Percentiles rank a stretch among this genome's conserved stretches.
Conservation (phyloP, 2,329 filamentous ascomycete genomes). For the Graphilbum ipis-grandicollis region DNA sequence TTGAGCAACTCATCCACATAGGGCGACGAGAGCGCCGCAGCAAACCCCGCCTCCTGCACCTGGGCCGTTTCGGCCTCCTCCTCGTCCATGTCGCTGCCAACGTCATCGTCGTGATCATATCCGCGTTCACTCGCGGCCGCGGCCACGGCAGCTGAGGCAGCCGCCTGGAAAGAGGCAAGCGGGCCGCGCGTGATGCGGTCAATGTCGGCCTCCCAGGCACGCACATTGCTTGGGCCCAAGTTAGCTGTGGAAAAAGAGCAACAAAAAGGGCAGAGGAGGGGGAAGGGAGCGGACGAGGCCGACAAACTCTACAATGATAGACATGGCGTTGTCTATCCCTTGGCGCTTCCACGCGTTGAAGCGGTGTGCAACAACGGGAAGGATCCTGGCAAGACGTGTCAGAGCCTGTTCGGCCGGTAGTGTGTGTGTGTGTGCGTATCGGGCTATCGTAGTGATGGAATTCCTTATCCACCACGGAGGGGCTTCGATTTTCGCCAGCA, state of each 20-base stretch:
- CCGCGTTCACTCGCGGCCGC: background rate
- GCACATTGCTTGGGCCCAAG: constrained; percentile 9
- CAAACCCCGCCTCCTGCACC: constrained; percentile 13
- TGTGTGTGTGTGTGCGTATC: too few relatives aligned
- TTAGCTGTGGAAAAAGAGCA: background rate
- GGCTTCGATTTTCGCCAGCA: too few relatives aligned
- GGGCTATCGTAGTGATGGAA: too few relatives aligned
- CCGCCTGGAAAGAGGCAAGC: constrained; percentile 16
- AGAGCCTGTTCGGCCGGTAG: too few relatives aligned
- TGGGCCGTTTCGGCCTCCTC: background rate
- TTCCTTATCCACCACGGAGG: too few relatives aligned
- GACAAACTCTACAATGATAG: constrained; percentile 30
- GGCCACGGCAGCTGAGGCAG: constrained; percentile 1
- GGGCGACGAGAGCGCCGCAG: constrained; percentile 30
- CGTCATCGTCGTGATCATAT: background rate
- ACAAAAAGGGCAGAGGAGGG: background rate
- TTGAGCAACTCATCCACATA: constrained; percentile 45
- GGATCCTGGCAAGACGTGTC: too few relatives aligned
- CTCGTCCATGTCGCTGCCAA: background rate
- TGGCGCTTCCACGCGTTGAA: too few relatives aligned
- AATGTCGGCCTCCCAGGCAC: constrained; percentile 28
- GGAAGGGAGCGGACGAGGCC: background rate
- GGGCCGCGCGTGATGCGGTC: constrained; percentile 40
- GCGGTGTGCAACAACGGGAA: too few relatives aligned
- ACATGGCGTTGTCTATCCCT: constrained; percentile 18